phyloP scores from a whole-genome alignment of 345 rosid genomes.

The Salix purpurea region DNA sequence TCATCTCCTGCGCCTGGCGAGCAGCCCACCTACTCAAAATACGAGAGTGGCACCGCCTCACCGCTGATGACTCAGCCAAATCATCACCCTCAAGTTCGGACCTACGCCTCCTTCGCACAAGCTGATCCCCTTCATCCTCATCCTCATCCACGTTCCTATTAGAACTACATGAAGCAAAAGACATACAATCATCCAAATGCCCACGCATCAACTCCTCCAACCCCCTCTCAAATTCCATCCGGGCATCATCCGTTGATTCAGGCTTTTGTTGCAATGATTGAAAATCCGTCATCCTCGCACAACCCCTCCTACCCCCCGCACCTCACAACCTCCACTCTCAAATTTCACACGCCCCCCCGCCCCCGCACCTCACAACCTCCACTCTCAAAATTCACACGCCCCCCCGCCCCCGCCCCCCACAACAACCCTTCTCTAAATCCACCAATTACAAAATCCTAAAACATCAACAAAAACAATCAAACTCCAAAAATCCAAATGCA shows the following conservation, averaged over 20 bases:
- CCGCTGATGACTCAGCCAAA: slow-evolving; percentile 92
- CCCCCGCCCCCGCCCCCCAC: slow-evolving; percentile 8
- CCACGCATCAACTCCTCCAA: slow-evolving; percentile 93
- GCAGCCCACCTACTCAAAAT: slow-evolving; percentile 95
- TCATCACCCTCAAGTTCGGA: slow-evolving; percentile 85
- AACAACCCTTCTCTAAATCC: not conserved
- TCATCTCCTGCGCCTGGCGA: slow-evolving; percentile 97
- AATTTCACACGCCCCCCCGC: slow-evolving; percentile 20
- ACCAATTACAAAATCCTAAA: not conserved
- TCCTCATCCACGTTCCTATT: slow-evolving; percentile 59
- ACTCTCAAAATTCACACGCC: slow-evolving; percentile 21
- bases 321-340: slow-evolving; percentile 11
- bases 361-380: slow-evolving; percentile 8
- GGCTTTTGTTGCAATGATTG: slow-evolving; percentile 72
- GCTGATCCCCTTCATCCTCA: slow-evolving; percentile 73
- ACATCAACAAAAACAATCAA: not conserved
- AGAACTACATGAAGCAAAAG: slow-evolving; percentile 84
- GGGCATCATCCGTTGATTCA: slow-evolving; percentile 55
- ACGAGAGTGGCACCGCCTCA: slow-evolving; percentile 75
- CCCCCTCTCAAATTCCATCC: slow-evolving; percentile 61
- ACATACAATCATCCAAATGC: slow-evolving; percentile 77
- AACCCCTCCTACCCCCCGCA: slow-evolving; percentile 5
- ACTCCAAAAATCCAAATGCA: not conserved
- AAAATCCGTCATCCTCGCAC: slow-evolving; percentile 69
- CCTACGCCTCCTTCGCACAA: slow-evolving; percentile 77